phyloP scores from a whole-genome alignment of 352 stramenopile species.

The Phytophthora syringae region DNA sequence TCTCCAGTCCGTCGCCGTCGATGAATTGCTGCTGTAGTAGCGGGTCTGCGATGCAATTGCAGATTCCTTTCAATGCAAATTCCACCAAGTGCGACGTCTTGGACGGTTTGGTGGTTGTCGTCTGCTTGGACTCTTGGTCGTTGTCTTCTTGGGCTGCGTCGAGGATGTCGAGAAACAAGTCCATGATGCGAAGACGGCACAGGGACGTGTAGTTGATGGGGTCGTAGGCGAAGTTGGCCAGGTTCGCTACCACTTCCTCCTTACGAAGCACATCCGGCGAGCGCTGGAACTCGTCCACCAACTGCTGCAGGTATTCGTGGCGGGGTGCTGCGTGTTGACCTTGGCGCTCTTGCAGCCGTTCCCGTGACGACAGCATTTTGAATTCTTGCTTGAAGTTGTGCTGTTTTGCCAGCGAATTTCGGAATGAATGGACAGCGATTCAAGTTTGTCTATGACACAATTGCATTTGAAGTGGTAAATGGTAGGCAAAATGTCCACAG shows the following conservation, averaged over 20 bases:
- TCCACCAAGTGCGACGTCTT: slow-evolving; percentile 54
- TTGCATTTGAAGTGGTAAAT: slow-evolving; percentile 6
- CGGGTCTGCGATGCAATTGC: slow-evolving; percentile 76
- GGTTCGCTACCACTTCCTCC: slow-evolving; percentile 79
- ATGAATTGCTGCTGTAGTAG: slow-evolving; percentile 65
- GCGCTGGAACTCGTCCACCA: slow-evolving; percentile 79
- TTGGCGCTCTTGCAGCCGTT: slow-evolving; percentile 65
- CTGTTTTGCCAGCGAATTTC: not conserved
- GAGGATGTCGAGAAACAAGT: slow-evolving; percentile 82
- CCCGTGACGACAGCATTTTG: slow-evolving; percentile 69
- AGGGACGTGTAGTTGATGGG: slow-evolving; percentile 82
- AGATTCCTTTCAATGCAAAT: slow-evolving; percentile 79
- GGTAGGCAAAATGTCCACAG: slow-evolving; percentile 4
- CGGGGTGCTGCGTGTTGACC: slow-evolving; percentile 69
- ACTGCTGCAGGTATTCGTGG: slow-evolving; percentile 79
- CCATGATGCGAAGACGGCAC: slow-evolving; percentile 62
- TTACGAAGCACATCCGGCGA: slow-evolving; percentile 63
- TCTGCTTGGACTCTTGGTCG: slow-evolving; percentile 5
- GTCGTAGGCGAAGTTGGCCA: slow-evolving; percentile 89
- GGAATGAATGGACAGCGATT: slow-evolving; percentile 11
- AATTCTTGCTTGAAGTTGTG: not conserved
- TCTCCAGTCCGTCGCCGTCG: slow-evolving; percentile 48
- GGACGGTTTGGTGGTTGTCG: slow-evolving; percentile 1
- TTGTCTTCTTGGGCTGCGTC: slow-evolving; percentile 47
- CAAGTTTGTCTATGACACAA: slow-evolving; percentile 28